Percentiles rank a stretch among this genome's conserved stretches.
Conservation (phyloP, 140 eudicot genomes). For the Cichorium intybus region DNA sequence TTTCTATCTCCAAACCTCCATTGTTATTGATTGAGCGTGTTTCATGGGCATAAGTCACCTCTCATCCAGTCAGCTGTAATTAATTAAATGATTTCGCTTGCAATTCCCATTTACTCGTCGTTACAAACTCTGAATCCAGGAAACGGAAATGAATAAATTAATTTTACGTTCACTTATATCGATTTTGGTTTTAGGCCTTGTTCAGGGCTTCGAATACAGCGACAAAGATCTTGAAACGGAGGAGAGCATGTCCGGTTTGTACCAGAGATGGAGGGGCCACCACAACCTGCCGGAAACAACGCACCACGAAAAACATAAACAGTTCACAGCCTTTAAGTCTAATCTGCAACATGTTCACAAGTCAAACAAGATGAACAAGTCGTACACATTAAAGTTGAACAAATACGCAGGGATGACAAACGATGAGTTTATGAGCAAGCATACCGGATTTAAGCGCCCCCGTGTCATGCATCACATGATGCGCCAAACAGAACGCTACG, state of each 20-base stretch:
- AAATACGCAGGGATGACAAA: slow-evolving; percentile 79
- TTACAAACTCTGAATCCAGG: not conserved
- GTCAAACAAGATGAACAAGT: slow-evolving; percentile 62
- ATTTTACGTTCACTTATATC: slow-evolving; percentile 26
- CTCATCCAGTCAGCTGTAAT: not conserved
- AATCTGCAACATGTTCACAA: slow-evolving; percentile 50
- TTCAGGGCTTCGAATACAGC: slow-evolving; percentile 47
- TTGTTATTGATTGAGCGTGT: not conserved
- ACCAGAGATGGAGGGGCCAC: slow-evolving; percentile 81
- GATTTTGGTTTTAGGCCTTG: slow-evolving; percentile 35
- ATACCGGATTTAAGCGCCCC: slow-evolving; percentile 47
- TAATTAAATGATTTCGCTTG: slow-evolving; percentile 2
- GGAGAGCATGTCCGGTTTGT: slow-evolving; percentile 55
- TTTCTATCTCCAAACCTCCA: slow-evolving; percentile 2
- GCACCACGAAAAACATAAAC: slow-evolving; percentile 52
- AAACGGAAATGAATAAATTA: slow-evolving; percentile 30
- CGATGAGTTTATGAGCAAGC: slow-evolving; percentile 57
- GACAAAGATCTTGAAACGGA: slow-evolving; percentile 70
- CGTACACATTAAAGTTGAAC: slow-evolving; percentile 67
- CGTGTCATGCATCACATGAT: slow-evolving; percentile 48
- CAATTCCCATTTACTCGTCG: not conserved
- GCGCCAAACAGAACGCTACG: slow-evolving; percentile 34
- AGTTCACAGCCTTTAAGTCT: slow-evolving; percentile 69
- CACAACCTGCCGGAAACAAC: slow-evolving; percentile 46
- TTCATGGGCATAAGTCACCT: slow-evolving; percentile 11